Conservation (phyloP, 129 eudicot genomes). For the Logfia minima region DNA sequence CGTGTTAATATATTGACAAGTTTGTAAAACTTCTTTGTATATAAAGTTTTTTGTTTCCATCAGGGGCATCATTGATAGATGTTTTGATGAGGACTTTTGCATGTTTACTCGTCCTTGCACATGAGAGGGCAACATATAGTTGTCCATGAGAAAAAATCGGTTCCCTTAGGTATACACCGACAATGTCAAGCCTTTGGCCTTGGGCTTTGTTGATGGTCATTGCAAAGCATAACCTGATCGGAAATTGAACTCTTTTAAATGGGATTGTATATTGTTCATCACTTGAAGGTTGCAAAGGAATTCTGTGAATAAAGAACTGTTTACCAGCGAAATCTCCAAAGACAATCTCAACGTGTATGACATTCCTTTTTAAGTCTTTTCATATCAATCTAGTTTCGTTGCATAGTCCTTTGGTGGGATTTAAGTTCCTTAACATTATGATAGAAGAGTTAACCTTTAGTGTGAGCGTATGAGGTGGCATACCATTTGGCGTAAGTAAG, state of each 20-base stretch:
- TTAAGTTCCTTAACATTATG: too few species aligned
- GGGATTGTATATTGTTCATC: constrained; percentile 5
- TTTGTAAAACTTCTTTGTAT: background rate
- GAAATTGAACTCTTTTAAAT: constrained; percentile 22
- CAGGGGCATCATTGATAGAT: background rate
- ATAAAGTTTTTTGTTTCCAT: background rate
- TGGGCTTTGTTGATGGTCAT: constrained; percentile 40
- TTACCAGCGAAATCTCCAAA: too few species aligned
- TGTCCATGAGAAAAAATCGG: constrained; percentile 32
- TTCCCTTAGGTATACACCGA: constrained; percentile 6
- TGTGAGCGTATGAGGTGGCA: too few species aligned
- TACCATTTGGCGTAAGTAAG: too few species aligned
- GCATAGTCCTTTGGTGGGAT: background rate
- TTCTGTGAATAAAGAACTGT: constrained; percentile 21
- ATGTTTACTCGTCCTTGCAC: background rate
- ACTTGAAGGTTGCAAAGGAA: background rate
- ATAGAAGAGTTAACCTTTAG: too few species aligned
- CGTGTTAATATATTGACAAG: background rate
- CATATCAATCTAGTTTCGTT: background rate
- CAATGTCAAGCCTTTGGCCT: constrained; percentile 27
- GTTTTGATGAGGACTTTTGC: background rate
- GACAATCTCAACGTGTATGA: background rate
- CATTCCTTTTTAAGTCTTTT: background rate
- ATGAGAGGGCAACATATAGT: constrained; percentile 30
- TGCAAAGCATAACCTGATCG: constrained; percentile 29